phyloP scores from a whole-genome alignment of 192 early-diverging fungal species.

The Glomus cerebriforme region DNA sequence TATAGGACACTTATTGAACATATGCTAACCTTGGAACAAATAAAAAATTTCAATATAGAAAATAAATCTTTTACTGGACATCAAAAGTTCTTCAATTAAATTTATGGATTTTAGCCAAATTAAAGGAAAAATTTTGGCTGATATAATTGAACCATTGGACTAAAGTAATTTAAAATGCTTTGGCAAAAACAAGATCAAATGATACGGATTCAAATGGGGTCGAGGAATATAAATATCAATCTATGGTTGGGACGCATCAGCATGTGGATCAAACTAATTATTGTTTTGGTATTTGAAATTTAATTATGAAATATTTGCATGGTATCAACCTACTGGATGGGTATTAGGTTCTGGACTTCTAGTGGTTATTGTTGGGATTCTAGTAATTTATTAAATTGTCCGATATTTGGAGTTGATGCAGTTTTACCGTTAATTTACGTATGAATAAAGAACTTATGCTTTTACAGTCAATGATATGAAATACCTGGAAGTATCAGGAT shows the following conservation, averaged over 20 bases:
- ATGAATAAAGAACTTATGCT: slow-evolving; percentile 16
- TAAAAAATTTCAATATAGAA: not conserved
- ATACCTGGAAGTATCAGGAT: not conserved
- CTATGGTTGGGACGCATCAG: too few species aligned
- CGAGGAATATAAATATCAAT: too few species aligned
- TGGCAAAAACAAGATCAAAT: not conserved
- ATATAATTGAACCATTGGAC: too few species aligned
- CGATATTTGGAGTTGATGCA: not conserved
- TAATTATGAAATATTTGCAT: not conserved
- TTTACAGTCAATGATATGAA: slow-evolving; percentile 20
- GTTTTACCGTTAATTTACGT: slow-evolving; percentile 14
- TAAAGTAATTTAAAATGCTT: too few species aligned
- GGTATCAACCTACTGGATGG: not conserved
- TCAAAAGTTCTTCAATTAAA: not conserved
- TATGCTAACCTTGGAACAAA: not conserved
- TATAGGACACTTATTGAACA: not conserved
- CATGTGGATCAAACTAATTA: too few species aligned
- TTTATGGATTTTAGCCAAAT: not conserved
- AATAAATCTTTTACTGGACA: not conserved
- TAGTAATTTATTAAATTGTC: not conserved
- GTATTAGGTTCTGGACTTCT: not conserved
- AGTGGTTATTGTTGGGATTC: not conserved
- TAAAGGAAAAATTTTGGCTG: not conserved
- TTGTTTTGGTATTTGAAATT: not conserved
- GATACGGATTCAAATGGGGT: not conserved